A percentile compares a stretch with the other conserved stretches of the same genome.
These are phyloP conservation scores for Pseudopithomyces chartarum DNA, from an alignment of 2,329 filamentous ascomycete species.

Conservation along the genomic window DNA sequence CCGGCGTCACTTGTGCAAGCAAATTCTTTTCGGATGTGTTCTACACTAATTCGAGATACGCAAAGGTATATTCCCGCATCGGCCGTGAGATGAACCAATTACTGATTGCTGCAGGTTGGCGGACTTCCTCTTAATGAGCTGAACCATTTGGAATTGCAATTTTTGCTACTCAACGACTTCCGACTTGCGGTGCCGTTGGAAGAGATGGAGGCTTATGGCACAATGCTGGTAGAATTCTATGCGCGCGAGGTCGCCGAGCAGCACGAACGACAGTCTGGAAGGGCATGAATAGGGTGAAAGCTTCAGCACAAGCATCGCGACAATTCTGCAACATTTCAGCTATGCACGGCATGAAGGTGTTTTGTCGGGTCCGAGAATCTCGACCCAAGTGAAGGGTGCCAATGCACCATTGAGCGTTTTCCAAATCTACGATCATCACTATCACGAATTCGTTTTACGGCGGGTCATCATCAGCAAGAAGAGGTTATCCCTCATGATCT, in stretches of 20 bases:
- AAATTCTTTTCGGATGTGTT: conserved; percentile 99
- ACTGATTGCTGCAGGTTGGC: conserved; percentile 70
- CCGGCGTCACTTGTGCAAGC: conserved; percentile 95
- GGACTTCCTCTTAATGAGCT: conserved; percentile 89
- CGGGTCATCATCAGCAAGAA: not conserved
- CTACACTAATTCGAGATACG: conserved; percentile 98
- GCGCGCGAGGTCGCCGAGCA: conserved; percentile 83
- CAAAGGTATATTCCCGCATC: conserved; percentile 71
- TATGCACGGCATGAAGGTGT: not conserved
- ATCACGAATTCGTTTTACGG: not conserved
- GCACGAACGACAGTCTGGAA: conserved; percentile 43
- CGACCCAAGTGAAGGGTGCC: not conserved
- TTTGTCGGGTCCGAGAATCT: not conserved
- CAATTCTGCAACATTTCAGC: not conserved
- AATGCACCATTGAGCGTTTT: not conserved
- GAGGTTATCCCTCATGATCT: conserved; percentile 1
- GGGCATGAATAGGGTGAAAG: conserved; percentile 12
- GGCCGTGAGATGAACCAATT: not conserved
- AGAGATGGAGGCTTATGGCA: conserved; percentile 95
- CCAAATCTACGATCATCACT: not conserved
- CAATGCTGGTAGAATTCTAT: conserved; percentile 98
- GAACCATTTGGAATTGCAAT: conserved; percentile 95
- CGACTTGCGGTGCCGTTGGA: conserved; percentile 90
- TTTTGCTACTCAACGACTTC: conserved; percentile 94
- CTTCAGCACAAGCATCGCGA: not conserved